Evolutionary conservation across 768 basidiomycete species (phyloP).

Genomic region (Hericium rajendrae): DNA sequence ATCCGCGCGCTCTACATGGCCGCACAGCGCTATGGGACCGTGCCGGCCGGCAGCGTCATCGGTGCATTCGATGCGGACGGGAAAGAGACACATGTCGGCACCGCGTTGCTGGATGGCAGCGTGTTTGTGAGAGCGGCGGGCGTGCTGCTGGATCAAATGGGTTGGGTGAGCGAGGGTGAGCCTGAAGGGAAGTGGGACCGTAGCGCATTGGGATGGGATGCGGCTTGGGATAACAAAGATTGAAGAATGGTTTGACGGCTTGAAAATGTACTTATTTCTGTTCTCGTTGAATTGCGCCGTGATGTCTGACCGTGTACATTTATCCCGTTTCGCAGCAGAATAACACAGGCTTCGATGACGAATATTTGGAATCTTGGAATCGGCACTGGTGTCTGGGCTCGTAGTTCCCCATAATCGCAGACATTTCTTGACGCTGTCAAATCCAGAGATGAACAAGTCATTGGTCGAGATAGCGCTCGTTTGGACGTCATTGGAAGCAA

Average conservation of each 20-base stretch:
- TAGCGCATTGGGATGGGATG: constrained; percentile 52
- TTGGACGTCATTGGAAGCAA: no score
- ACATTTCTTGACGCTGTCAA: no score
- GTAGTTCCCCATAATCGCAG: no score
- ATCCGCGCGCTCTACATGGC: constrained; percentile 39
- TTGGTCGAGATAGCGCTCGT: no score
- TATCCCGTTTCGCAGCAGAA: no score
- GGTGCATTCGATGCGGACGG: constrained; percentile 33
- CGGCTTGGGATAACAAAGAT: constrained; percentile 38
- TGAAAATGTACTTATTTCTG: no score
- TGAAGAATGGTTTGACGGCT: neutral
- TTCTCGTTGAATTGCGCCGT: no score
- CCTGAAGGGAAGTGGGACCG: constrained; percentile 41
- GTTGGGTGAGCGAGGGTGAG: constrained; percentile 48
- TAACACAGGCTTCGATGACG: no score
- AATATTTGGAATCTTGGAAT: no score
- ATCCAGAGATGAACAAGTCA: no score
- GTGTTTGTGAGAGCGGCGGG: constrained; percentile 50
- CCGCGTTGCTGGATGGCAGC: constrained; percentile 40
- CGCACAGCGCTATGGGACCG: constrained; percentile 37
- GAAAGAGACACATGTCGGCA: constrained; percentile 37
- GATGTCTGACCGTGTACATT: no score
- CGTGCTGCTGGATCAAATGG: constrained; percentile 42
- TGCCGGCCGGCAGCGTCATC: constrained; percentile 27
- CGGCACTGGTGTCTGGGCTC: no score